A percentile compares a stretch with the other conserved stretches of the same genome.
phyloP scores from a whole-genome alignment of 2,329 filamentous ascomycete species.

The Xylaria sp. region DNA sequence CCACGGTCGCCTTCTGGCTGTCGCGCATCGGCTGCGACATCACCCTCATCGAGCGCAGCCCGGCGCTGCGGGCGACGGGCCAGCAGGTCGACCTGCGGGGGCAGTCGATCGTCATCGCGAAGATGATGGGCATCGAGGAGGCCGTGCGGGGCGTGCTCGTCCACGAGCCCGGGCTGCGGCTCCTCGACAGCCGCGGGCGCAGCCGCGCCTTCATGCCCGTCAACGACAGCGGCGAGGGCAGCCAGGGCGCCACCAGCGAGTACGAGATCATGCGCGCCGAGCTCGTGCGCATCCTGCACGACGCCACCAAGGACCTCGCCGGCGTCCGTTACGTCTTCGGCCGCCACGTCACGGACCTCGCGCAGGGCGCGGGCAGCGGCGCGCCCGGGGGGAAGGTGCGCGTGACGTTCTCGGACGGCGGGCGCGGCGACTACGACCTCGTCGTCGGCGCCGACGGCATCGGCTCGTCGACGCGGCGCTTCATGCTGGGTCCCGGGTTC shows the following conservation, averaged over 20 bases:
- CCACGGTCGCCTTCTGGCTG: slow-evolving; percentile 32
- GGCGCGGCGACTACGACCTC: slow-evolving; percentile 46
- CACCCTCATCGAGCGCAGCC: slow-evolving; percentile 33
- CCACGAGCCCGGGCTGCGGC: slow-evolving; percentile 38
- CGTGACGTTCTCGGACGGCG: slow-evolving; percentile 45
- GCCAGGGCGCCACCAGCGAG: slow-evolving; percentile 42
- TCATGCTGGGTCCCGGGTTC: slow-evolving; percentile 39
- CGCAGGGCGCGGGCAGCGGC: slow-evolving; percentile 32
- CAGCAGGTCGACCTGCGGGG: slow-evolving; percentile 44
- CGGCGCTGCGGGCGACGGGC: slow-evolving; percentile 31
- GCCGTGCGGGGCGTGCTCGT: slow-evolving; percentile 43
- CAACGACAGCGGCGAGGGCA: slow-evolving; percentile 29
- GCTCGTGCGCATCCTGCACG: slow-evolving; percentile 44
- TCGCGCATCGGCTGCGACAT: slow-evolving; percentile 33
- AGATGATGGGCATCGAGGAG: slow-evolving; percentile 43
- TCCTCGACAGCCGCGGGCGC: background rate
- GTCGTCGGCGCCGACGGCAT: slow-evolving; percentile 53
- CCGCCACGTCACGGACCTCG: slow-evolving; percentile 42
- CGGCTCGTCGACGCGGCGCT: slow-evolving; percentile 49
- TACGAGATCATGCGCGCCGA: slow-evolving; percentile 54
- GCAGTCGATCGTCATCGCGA: slow-evolving; percentile 42
- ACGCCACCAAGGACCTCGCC: slow-evolving; percentile 42
- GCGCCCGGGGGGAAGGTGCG: slow-evolving; percentile 37
- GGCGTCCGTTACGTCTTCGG: slow-evolving; percentile 43
- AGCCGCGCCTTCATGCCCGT: background rate